These are phyloP conservation scores for Ascobolus immersus DNA, from an alignment of 495 filamentous ascomycete genomes.

Conservation along the genomic window DNA sequence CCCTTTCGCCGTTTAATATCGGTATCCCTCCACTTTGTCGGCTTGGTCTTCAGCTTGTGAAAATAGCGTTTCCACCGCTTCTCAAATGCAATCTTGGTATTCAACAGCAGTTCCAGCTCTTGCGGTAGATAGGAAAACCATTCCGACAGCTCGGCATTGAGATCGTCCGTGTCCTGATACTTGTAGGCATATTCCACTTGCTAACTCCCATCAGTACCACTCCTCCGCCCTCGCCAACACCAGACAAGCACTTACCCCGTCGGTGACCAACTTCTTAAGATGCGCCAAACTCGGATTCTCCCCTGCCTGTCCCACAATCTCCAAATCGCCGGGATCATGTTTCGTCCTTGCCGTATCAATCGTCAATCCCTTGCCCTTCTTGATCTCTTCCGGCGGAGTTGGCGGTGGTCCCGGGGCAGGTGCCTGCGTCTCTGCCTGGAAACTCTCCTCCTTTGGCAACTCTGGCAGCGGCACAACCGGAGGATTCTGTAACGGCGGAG, in stretches of 20 bases:
- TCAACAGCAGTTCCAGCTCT: slow-evolving; percentile 48
- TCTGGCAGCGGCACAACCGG: too few relatives aligned
- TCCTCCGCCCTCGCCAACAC: slow-evolving; percentile 34
- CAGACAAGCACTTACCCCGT: slow-evolving; percentile 14
- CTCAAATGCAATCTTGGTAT: slow-evolving; percentile 46
- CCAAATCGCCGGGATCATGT: too few relatives aligned
- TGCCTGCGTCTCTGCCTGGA: too few relatives aligned
- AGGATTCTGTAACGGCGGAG: too few relatives aligned
- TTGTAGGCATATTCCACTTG: slow-evolving; percentile 73
- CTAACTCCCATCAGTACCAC: not conserved
- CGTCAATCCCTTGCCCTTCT: not conserved
- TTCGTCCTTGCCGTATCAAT: too few relatives aligned
- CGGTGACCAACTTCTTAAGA: slow-evolving; percentile 50
- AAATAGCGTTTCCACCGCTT: slow-evolving; percentile 30
- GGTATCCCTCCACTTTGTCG: slow-evolving; percentile 26
- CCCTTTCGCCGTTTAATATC: slow-evolving; percentile 20
- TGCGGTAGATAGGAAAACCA: slow-evolving; percentile 67
- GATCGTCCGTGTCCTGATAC: slow-evolving; percentile 57
- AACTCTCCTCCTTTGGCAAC: not conserved
- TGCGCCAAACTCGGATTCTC: slow-evolving; percentile 70
- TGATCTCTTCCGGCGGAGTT: slow-evolving; percentile 1
- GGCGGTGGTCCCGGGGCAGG: too few relatives aligned
- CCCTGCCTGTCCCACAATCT: too few relatives aligned
- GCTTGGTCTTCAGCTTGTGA: slow-evolving; percentile 5
- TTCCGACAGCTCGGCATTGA: slow-evolving; percentile 76